Evolutionary conservation across 2,329 filamentous ascomycete genomes (phyloP).

Genomic region (Lecanicillium sp.): DNA sequence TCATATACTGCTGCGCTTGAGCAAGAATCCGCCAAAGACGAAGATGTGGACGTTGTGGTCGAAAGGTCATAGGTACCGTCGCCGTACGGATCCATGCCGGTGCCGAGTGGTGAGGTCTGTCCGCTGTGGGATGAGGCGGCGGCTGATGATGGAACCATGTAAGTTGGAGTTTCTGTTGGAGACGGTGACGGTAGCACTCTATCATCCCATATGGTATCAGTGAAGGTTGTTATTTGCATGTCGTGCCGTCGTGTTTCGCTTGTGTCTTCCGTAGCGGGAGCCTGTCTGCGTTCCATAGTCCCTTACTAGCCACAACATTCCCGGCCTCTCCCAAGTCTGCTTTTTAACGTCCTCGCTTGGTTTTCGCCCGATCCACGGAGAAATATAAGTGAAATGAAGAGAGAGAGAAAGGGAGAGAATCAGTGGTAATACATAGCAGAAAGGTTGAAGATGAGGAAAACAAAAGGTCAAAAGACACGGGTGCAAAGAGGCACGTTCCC

Average conservation of each 20-base stretch:
- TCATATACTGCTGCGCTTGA: slow-evolving; percentile 28
- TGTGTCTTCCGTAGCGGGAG: no score
- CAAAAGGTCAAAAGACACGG: no score
- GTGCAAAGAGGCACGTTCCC: background rate
- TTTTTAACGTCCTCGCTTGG: no score
- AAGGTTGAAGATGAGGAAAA: background rate
- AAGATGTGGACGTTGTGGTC: slow-evolving; percentile 31
- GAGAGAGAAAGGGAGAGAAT: no score
- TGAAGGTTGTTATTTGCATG: no score
- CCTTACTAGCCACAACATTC: no score
- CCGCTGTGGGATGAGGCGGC: slow-evolving; percentile 26
- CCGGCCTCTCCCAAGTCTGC: no score
- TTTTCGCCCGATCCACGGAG: no score
- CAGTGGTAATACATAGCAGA: no score
- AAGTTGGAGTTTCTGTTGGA: background rate
- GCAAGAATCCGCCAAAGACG: slow-evolving; percentile 34
- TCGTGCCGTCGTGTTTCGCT: no score
- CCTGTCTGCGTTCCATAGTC: no score
- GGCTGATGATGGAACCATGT: slow-evolving; percentile 13
- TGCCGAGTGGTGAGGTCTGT: slow-evolving; percentile 46
- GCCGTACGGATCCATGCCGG: slow-evolving; percentile 32
- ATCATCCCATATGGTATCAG: background rate
- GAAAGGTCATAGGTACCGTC: background rate
- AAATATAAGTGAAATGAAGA: background rate
- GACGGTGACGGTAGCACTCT: background rate